Evolutionary conservation across 176 grass and related monocot genomes (phyloP).

Genomic region (sorghum (Sorghum bicolor)): Sorghum_bicolor_NCBIv3 NC_012872.2:59095501-59096000

Average conservation of each 20-base stretch:
- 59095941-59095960: constrained; percentile 53
- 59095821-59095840: constrained; percentile 89
- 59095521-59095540: constrained; percentile 54
- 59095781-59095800: constrained; percentile 77
- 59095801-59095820: constrained; percentile 93
- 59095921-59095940: constrained; percentile 74
- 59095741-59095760: constrained; percentile 87
- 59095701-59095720: constrained; percentile 81
- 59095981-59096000: constrained; percentile 95
- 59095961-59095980: constrained; percentile 61
- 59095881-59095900: constrained; percentile 81
- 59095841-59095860: constrained; percentile 78
- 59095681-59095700: constrained; percentile 83
- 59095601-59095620: constrained; percentile 88
- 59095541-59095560: constrained; percentile 70
- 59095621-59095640: constrained; percentile 89
- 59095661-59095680: constrained; percentile 48
- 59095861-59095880: constrained; percentile 76
- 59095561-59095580: constrained; percentile 61
- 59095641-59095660: constrained; percentile 87
- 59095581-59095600: constrained; percentile 73
- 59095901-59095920: constrained; percentile 89
- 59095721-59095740: constrained; percentile 97
- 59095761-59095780: constrained; percentile 71
- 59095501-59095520: constrained; percentile 58